These are phyloP conservation scores for Saccharomycopsis selenospora DNA, from an alignment of 805 yeast species.

Conservation along the genomic window DNA sequence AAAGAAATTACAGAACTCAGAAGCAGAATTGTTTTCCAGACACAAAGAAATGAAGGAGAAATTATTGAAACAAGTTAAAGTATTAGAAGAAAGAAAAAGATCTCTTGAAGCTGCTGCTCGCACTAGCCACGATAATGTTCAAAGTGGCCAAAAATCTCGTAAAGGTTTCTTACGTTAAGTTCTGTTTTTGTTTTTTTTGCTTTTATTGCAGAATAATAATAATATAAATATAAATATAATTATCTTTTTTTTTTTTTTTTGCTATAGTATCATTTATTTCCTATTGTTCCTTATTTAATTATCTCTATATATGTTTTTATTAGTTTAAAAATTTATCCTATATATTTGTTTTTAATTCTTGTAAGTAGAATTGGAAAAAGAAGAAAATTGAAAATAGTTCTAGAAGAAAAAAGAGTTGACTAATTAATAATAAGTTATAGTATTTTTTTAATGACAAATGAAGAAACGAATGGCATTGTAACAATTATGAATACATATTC, in stretches of 20 bases:
- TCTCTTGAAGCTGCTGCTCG: constrained; percentile 61
- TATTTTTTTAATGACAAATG: background rate
- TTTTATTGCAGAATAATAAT: no score
- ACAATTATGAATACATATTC: background rate
- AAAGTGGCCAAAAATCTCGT: constrained; percentile 43
- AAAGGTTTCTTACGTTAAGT: constrained; percentile 71
- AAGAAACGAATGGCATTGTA: background rate
- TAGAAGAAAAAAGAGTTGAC: constrained; percentile 2
- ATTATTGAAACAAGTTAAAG: constrained; percentile 76
- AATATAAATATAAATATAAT: background rate
- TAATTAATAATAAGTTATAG: no score
- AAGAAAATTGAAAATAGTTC: background rate
- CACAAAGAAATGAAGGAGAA: constrained; percentile 98
- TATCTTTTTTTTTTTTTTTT: background rate
- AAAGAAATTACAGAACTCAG: constrained; percentile 92
- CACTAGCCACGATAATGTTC: constrained; percentile 37
- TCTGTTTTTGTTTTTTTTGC: no score
- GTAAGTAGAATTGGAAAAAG: background rate
- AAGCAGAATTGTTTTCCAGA: constrained; percentile 89
- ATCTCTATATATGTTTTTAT: background rate
- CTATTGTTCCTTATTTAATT: constrained; percentile 1
- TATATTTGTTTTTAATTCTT: background rate
- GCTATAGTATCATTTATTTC: background rate
- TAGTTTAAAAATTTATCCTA: background rate
- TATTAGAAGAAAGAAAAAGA: constrained; percentile 84